Conservation (phyloP, 176 grass and related monocot genomes). For the Rhipidocladum racemiflorum region DNA sequence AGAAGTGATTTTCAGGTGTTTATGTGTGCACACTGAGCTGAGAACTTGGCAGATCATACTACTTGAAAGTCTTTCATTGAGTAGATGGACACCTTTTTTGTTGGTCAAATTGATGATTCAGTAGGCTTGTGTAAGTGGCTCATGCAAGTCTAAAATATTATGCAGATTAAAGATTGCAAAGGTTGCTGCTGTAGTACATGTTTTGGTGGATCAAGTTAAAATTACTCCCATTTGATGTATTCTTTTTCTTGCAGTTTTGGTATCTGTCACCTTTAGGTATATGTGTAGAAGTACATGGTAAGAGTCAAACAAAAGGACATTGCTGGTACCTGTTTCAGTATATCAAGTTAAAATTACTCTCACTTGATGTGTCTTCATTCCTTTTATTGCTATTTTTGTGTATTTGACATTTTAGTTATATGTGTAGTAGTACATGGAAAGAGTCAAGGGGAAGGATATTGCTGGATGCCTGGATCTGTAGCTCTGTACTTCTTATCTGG, state of each 20-base stretch:
- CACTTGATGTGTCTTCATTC: neutral
- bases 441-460: neutral
- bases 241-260: neutral
- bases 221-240: neutral
- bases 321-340: neutral
- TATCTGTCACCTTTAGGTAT: neutral
- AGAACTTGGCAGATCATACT: neutral
- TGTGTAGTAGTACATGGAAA: neutral
- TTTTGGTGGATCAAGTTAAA: neutral
- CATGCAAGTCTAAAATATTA: neutral
- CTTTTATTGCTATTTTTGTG: neutral
- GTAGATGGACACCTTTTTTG: neutral
- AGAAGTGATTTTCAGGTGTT: slow-evolving; percentile 1
- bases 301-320: neutral
- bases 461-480: neutral
- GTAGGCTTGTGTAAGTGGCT: slow-evolving; percentile 6
- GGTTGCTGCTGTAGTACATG: neutral
- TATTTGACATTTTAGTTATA: neutral
- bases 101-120: neutral
- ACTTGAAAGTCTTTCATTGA: neutral
- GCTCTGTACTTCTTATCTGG: neutral
- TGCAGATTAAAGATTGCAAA: neutral
- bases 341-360: neutral
- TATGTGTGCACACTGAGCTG: neutral
- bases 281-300: neutral